Evolutionary conservation across 129 eudicot genomes (phyloP).

Genomic region (Gnaphalium uliginosum): DNA sequence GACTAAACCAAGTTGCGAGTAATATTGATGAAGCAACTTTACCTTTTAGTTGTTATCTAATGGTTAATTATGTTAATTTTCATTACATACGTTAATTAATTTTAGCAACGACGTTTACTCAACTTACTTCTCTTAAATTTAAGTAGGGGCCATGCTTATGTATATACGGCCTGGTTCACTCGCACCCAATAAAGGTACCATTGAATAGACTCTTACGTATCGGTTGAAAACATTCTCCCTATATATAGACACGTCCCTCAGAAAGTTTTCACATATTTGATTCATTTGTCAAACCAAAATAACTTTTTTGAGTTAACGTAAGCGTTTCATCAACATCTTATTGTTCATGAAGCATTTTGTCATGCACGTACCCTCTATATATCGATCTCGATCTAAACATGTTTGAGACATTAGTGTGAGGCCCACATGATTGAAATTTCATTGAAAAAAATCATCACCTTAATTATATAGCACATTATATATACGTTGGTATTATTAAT

Average conservation of each 20-base stretch:
- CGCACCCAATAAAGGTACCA: background rate
- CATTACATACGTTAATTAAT: background rate
- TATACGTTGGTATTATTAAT: too few relatives aligned
- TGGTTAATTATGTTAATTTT: background rate
- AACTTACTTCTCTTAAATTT: slow-evolving; percentile 2
- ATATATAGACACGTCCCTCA: background rate
- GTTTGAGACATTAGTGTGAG: background rate
- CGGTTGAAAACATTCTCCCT: slow-evolving; percentile 6
- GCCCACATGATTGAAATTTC: background rate
- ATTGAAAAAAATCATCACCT: too few relatives aligned
- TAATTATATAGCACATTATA: too few relatives aligned
- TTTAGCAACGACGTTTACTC: background rate
- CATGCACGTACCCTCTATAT: background rate
- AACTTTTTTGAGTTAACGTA: background rate
- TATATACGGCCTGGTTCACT: background rate
- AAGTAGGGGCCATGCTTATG: background rate
- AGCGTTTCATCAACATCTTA: background rate
- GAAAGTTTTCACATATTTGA: background rate
- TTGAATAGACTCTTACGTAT: background rate
- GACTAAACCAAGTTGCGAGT: background rate
- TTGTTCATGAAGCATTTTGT: background rate
- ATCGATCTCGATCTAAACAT: background rate
- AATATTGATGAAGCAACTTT: background rate
- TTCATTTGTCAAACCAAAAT: background rate
- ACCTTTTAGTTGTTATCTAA: background rate